Evolutionary conservation across 305 asterid genomes (phyloP), one percentile per base, ranked within the genome.

Genomic region (Fraxinus angustifolia): DNA sequence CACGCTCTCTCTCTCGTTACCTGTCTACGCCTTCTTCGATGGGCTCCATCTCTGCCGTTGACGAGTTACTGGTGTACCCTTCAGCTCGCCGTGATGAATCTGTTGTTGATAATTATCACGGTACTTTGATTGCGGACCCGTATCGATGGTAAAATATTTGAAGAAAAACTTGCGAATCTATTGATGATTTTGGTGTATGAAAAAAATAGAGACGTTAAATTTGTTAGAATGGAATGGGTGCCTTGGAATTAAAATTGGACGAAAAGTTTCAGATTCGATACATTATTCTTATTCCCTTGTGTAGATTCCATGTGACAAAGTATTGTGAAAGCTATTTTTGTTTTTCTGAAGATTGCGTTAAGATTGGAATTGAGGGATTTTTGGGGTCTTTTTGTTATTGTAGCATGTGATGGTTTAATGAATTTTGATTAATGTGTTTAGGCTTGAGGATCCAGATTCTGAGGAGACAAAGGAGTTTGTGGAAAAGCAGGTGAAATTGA

Each of bases 361-460:
- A 68, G 45, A 73, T 82, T 62, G 62, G 56, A 10, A 14, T 78
- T 35, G 79, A 17, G 33, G 83, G 68, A 80, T 50, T 21, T 60
- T 23, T 70, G 60, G 2, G 62, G n/a, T 30, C 42, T 58, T 12
- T 42, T 14, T 81, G 40, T 62, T 38, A 30, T 30, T 73, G 31
- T 53, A 16, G 68, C 26, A 0, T 6, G 78, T 62, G 1, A 4
- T 60, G 53, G 21, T 56, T 17, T 81, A 76, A 77, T 83, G 83
- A 78, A 26, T 82, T 81, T 82, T 81, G 84, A 71, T 56, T 31
- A 6, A 78, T 84, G 30, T 79, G 36, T 1, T 77, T 87, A 94
- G 98, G 98, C 95, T 96, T 36, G 99, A 96, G 91, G 98, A 94
- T 81, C 97, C 99, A 23, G 99, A 96, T 85, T 93, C 98, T 0